These are phyloP conservation scores for Simplicillium aogashimaense DNA, from an alignment of 2,329 filamentous ascomycete genomes.

Conservation along the genomic window DNA sequence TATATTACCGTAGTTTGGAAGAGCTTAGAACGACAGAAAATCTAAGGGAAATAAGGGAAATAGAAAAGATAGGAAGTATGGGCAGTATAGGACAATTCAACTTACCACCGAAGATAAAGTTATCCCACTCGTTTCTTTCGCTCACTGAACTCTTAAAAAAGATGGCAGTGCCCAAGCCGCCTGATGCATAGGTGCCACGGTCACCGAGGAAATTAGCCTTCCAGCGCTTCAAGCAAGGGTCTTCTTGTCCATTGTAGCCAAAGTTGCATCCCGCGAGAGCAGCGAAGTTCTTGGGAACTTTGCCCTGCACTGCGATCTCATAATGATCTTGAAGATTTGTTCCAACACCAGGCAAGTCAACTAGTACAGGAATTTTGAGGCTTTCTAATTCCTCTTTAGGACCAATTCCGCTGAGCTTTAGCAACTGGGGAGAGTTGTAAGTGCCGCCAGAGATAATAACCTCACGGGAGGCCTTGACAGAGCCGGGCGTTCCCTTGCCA, in stretches of 20 bases:
- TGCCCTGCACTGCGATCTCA: conserved; percentile 27
- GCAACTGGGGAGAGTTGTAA: conserved; percentile 42
- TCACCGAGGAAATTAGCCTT: conserved; percentile 14
- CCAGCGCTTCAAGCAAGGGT: conserved; percentile 27
- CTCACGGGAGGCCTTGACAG: conserved; percentile 31
- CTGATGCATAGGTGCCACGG: conserved; percentile 27
- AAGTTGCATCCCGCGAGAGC: conserved; percentile 21
- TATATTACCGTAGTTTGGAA: too few species aligned
- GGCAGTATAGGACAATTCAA: neutral
- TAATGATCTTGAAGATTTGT: conserved; percentile 50
- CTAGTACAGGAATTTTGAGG: conserved; percentile 30
- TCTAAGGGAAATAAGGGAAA: neutral
- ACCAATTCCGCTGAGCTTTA: conserved; percentile 40
- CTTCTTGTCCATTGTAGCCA: conserved; percentile 15
- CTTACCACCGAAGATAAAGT: conserved; percentile 40
- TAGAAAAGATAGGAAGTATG: neutral
- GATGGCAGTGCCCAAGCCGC: conserved; percentile 42
- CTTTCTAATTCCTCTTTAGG: conserved; percentile 27
- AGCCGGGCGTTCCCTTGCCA: conserved; percentile 18
- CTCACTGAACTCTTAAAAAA: conserved; percentile 23
- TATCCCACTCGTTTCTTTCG: conserved; percentile 31
- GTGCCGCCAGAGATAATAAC: conserved; percentile 39
- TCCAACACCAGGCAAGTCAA: conserved; percentile 48
- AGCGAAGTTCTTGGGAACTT: conserved; percentile 14
- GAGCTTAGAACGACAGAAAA: too few species aligned